A percentile compares a stretch with the other conserved stretches of the same genome.
Evolutionary conservation across 139 green algal species (phyloP).

Genomic region (Mesotaenium endlicherianum): DNA sequence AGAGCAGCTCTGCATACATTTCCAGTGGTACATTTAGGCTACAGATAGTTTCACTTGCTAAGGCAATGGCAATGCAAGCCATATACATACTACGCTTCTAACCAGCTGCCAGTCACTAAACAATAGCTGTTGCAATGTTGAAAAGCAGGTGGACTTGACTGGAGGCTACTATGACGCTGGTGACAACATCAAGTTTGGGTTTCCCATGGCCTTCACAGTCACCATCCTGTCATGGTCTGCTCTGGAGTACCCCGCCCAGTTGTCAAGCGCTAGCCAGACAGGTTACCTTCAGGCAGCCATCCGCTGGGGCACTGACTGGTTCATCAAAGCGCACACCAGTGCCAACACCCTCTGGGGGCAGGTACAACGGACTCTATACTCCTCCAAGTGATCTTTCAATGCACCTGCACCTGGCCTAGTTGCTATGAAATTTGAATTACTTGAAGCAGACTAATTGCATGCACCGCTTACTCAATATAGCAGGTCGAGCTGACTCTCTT

Average conservation of each 20-base stretch:
- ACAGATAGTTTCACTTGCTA: too few species aligned
- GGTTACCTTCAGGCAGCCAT: constrained; percentile 49
- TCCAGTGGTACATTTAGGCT: too few species aligned
- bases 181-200: constrained; percentile 71
- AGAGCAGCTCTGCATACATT: too few species aligned
- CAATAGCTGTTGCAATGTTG: constrained; percentile 40
- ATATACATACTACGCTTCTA: too few species aligned
- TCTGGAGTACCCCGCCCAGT: constrained; percentile 21
- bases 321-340: constrained; percentile 52
- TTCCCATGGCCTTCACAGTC: constrained; percentile 70
- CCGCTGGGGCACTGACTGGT: constrained; percentile 55
- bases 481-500: too few species aligned
- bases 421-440: too few species aligned
- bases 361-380: neutral
- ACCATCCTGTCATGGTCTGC: constrained; percentile 66
- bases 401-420: too few species aligned
- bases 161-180: constrained; percentile 61
- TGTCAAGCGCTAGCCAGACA: neutral
- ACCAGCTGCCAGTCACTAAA: too few species aligned
- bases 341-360: constrained; percentile 54
- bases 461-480: too few species aligned
- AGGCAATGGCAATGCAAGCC: too few species aligned
- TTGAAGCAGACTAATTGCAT: too few species aligned
- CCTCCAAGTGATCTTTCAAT: too few species aligned
- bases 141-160: constrained; percentile 18